These are phyloP conservation scores for Amanita subjunquillea DNA, from an alignment of 768 basidiomycete genomes.

Conservation along the genomic window DNA sequence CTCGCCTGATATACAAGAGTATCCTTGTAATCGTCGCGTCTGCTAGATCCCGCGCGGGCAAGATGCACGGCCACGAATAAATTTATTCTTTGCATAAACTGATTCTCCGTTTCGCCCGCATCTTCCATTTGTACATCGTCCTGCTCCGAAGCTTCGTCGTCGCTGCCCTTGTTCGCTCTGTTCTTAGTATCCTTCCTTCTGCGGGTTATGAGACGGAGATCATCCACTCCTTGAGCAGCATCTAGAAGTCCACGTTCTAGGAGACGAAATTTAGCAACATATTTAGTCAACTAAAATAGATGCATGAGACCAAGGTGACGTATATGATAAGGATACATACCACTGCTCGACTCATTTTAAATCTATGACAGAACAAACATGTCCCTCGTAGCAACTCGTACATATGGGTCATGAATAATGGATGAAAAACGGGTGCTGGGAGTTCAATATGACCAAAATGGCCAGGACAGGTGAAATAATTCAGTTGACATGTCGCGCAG, in stretches of 20 bases:
- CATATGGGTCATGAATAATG: conserved; percentile 88
- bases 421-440: conserved; percentile 92
- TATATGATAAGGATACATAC: conserved; percentile 26
- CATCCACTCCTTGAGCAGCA: conserved; percentile 69
- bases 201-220: conserved; percentile 35
- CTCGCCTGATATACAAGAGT: conserved; percentile 78
- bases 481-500: conserved; percentile 88
- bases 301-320: conserved; percentile 4
- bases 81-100: conserved; percentile 54
- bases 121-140: conserved; percentile 28
- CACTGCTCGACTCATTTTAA: conserved; percentile 68
- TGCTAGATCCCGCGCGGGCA: conserved; percentile 36
- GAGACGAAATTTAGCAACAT: conserved; percentile 75
- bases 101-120: conserved; percentile 46
- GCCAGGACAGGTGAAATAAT: conserved; percentile 92
- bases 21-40: conserved; percentile 84
- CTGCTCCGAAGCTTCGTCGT: conserved; percentile 27
- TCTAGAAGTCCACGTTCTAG: conserved; percentile 85
- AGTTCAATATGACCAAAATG: conserved; percentile 98
- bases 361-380: conserved; percentile 92
- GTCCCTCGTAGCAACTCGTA: conserved; percentile 78
- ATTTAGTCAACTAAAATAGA: conserved; percentile 58
- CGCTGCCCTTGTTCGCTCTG: conserved; percentile 25
- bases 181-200: conserved; percentile 21
- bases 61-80: conserved; percentile 55